Percentiles rank a stretch among this genome's conserved stretches.
Evolutionary conservation across 108 stramenopile species (phyloP).

Genomic region (Stephanodiscus triporus): DNA sequence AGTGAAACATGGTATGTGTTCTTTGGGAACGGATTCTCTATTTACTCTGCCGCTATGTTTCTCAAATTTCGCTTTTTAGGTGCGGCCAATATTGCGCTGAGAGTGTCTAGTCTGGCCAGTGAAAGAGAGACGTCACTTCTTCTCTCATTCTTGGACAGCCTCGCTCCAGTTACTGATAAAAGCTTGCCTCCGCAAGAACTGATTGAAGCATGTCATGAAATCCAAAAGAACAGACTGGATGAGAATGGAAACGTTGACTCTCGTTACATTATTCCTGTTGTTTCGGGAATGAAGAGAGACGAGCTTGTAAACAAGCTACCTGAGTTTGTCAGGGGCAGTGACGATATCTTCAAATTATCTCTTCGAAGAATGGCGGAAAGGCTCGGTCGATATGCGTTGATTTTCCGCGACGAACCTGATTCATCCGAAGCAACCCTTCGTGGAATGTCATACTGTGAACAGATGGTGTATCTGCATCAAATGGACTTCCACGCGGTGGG

Average conservation of each 20-base stretch:
- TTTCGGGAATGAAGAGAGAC: constrained; percentile 68
- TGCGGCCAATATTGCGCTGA: constrained; percentile 70
- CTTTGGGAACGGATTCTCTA: background rate
- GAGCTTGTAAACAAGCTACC: constrained; percentile 65
- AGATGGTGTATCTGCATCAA: constrained; percentile 82
- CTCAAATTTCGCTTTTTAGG: constrained; percentile 24
- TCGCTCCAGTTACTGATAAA: constrained; percentile 64
- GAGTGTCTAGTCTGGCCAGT: constrained; percentile 67
- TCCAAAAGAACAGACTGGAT: constrained; percentile 66
- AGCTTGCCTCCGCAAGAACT: constrained; percentile 66
- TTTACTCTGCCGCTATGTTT: background rate
- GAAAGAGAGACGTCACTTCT: constrained; percentile 67
- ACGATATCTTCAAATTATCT: constrained; percentile 73
- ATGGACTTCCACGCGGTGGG: constrained; percentile 76
- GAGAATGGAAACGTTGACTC: constrained; percentile 70
- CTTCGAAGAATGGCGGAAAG: constrained; percentile 76
- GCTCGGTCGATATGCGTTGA: constrained; percentile 66
- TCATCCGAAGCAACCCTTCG: constrained; percentile 56
- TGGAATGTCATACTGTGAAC: constrained; percentile 87
- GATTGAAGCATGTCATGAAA: constrained; percentile 82
- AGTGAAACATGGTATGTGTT: constrained; percentile 68
- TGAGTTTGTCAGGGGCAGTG: constrained; percentile 75
- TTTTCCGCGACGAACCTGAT: constrained; percentile 83
- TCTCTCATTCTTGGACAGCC: constrained; percentile 81
- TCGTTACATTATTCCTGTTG: constrained; percentile 79